Base-by-base conservation (phyloP, 2,329 filamentous ascomycete species). In the Fusarium sp. region DNA sequence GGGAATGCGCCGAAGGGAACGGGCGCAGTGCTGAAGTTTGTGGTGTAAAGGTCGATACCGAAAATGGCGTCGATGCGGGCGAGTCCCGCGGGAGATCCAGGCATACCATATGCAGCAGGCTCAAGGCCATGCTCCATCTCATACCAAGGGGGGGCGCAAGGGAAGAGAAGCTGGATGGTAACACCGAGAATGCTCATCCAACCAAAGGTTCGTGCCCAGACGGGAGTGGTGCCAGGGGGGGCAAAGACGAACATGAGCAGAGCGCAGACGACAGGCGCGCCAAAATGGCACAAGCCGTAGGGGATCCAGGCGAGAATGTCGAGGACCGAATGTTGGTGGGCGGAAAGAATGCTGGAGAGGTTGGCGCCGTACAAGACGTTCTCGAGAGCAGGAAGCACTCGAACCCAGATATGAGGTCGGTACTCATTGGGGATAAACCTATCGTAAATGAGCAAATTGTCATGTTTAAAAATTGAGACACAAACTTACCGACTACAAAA, bases 311-410 rank as follows among this genome's bases (percentile, higher is more conserved):
- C 95, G 56, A 97, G 82, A 56, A 98, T 84, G 76, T 97, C 94
- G 57, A 97, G 88, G 48, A 93, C 84, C 8, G 91, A 87, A 79
- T 92, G 90, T 74, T 95, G 92, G 81, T 97, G 93, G 45, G 93
- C 93, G 15, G 94, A 97, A 55, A 98, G 87, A 75, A 97, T 96
- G 79, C 97, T 97, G 82, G 93, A 97, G 59, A 97, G 85, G 80
- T 97, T 97, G 67, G 94, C 94, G 72, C 95, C 95, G 77, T 97
- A 98, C 33, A 98, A 86, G 66, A 98, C 96, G 79, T 98, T 97
- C 81, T 98, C 95, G 68, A 98, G 87, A 19, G 95, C 93, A 6
- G 95, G 95, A 35, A 98, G 87, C 27, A 98, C 93, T 75, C 94
- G 93, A 70, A 97, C 95, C 92, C 94, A 97, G 74, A 97, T 97